A percentile compares a stretch with the other conserved stretches of the same genome.
Evolutionary conservation across 2,329 filamentous ascomycete species (phyloP).

Genomic region (Phyllosticta ampelicida): DNA sequence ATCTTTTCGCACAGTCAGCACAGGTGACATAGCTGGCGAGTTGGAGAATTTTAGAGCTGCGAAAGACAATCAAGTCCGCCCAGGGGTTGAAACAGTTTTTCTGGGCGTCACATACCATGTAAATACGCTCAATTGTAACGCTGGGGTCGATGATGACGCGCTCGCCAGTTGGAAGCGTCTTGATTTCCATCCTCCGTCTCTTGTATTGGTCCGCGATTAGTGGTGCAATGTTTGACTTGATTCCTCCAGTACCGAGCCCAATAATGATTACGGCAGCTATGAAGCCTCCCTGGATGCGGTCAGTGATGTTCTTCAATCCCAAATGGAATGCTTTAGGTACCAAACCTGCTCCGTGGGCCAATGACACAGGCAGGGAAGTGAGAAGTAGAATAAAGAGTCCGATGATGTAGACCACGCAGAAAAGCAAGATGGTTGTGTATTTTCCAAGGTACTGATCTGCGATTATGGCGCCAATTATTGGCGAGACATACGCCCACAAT

Average conservation of each 20-base stretch:
- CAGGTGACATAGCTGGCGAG: too few relatives aligned
- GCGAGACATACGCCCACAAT: slow-evolving; percentile 27
- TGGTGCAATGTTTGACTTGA: slow-evolving; percentile 57
- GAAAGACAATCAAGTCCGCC: too few relatives aligned
- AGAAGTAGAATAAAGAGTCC: slow-evolving; percentile 53
- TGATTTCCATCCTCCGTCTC: slow-evolving; percentile 31
- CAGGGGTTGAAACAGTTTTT: too few relatives aligned
- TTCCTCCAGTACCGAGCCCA: slow-evolving; percentile 58
- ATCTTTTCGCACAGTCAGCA: slow-evolving; percentile 30
- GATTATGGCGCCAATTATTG: slow-evolving; percentile 30
- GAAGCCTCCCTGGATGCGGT: slow-evolving; percentile 13
- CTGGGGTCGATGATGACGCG: slow-evolving; percentile 37
- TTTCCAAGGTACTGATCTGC: slow-evolving; percentile 56
- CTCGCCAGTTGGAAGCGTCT: slow-evolving; percentile 31
- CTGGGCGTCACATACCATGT: slow-evolving; percentile 28
- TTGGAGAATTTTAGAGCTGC: too few relatives aligned
- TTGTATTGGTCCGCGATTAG: slow-evolving; percentile 29
- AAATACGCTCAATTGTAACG: slow-evolving; percentile 39
- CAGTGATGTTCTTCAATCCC: background rate
- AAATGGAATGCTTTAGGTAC: slow-evolving; percentile 6
- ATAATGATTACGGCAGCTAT: slow-evolving; percentile 40
- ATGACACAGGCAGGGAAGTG: slow-evolving; percentile 49
- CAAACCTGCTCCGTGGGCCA: slow-evolving; percentile 30
- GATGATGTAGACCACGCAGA: slow-evolving; percentile 46
- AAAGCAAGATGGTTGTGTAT: slow-evolving; percentile 53